Base-by-base conservation (phyloP, 306 rosid genomes). In the Cyclanthera cordifolia region DNA sequence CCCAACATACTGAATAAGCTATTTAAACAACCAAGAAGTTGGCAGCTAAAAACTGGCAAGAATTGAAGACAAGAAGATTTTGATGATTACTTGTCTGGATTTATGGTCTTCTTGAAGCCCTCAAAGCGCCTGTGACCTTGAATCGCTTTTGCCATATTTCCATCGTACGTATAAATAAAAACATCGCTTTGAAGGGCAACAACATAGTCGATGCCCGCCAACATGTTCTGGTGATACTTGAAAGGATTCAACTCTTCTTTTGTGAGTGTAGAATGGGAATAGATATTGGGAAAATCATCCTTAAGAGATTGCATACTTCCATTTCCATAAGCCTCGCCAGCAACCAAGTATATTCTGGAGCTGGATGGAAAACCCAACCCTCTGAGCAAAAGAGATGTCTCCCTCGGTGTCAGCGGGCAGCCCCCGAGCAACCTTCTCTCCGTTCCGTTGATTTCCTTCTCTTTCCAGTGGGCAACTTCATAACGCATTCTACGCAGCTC, bases 71-170 rank as follows among this genome's bases (percentile, higher is more conserved):
- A 72, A 74, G 46, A 72, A 17, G 63, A 76, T 57, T 39, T 12
- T 58, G 23, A 46, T 34, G 50, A 58, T 82, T 86, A 93, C 97
- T 85, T 90, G 95, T 93, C 95, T n/a, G 96, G 99, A 85, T 43
- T 90, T 74, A 93, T 84, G 67, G 99, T 86, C 86, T 87, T 90
- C 88, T 85, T 90, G 54, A 93, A 93, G 84, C 90, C 80, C 80
- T 93, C 95, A 47, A 85, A 93, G 76, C 95, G 95, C 74, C 99
- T 82, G 73, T 93, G 99, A 75, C 99, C 99, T 85, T 87, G 96
- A 67, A 93, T 95, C 30, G 99, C 99, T 86, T 93, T 93, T n/a
- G 99, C 99, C 99, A 93, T 88, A 75, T 93, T 93, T 71, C 99
- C 97, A 69, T 93, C 99, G 3, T 87, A 90, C 20, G 99, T 93